phyloP scores from a whole-genome alignment of 495 filamentous ascomycete species.

The Aspergillus baeticus region DNA sequence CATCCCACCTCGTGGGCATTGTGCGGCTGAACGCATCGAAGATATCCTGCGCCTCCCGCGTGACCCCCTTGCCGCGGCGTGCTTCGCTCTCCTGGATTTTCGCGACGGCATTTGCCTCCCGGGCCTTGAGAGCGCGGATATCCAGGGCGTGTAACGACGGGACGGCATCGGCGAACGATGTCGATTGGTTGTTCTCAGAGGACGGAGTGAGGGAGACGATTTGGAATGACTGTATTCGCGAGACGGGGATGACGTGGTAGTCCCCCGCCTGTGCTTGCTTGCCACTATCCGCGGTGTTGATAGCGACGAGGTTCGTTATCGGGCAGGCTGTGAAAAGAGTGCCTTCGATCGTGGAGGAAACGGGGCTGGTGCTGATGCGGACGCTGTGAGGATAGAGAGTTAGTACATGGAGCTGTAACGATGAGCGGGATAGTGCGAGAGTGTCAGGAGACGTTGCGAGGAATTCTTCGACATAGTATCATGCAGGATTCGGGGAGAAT shows the following conservation, averaged over 20 bases:
- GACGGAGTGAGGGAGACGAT: constrained; percentile 43
- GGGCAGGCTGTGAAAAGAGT: constrained; percentile 67
- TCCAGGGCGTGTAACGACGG: constrained; percentile 48
- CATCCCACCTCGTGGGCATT: constrained; percentile 65
- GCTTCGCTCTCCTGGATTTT: constrained; percentile 55
- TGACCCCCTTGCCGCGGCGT: constrained; percentile 60
- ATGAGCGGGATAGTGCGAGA: not conserved
- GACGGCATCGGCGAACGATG: constrained; percentile 42
- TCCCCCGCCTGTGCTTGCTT: constrained; percentile 50
- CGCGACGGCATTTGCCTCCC: constrained; percentile 53
- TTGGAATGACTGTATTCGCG: constrained; percentile 60
- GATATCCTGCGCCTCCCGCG: constrained; percentile 65
- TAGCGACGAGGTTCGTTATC: constrained; percentile 62
- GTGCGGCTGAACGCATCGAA: constrained; percentile 64
- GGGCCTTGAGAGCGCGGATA: constrained; percentile 48
- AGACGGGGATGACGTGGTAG: constrained; percentile 64
- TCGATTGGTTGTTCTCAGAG: constrained; percentile 31
- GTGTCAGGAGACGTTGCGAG: not conserved
- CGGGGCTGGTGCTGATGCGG: constrained; percentile 56
- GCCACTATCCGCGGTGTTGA: constrained; percentile 52
- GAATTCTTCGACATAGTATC: not conserved
- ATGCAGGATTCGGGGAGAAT: not conserved
- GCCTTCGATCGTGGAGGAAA: constrained; percentile 56
- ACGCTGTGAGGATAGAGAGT: constrained; percentile 42
- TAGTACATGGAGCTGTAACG: not conserved